Evolutionary conservation across 192 early-diverging fungal species (phyloP).

Genomic region (Chytriomyces sp.): DNA sequence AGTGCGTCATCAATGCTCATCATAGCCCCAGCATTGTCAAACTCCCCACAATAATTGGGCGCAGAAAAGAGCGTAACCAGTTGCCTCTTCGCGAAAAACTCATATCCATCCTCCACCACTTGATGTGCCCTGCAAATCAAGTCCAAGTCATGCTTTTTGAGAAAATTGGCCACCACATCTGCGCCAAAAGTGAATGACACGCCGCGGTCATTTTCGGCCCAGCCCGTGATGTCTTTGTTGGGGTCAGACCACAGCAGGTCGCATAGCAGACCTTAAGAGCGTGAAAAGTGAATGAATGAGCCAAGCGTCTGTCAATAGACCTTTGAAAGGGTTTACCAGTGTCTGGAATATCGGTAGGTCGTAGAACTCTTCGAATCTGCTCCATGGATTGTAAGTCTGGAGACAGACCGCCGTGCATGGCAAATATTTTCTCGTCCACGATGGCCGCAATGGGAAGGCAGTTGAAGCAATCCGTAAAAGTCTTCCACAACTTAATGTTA

Average conservation of each 20-base stretch:
- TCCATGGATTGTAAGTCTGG: constrained; percentile 97
- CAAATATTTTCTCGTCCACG: constrained; percentile 97
- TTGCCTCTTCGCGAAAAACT: constrained; percentile 96
- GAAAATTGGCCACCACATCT: constrained; percentile 86
- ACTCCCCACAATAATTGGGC: constrained; percentile 90
- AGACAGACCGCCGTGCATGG: constrained; percentile 97
- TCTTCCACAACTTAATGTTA: constrained; percentile 99
- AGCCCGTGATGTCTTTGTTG: constrained; percentile 92
- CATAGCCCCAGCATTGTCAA: constrained; percentile 70
- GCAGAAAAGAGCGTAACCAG: constrained; percentile 95
- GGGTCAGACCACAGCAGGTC: constrained; percentile 98
- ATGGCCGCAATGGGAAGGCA: constrained; percentile 96
- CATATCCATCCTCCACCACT: constrained; percentile 98
- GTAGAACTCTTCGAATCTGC: constrained; percentile 94
- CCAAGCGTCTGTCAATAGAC: background rate
- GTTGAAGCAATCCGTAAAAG: constrained; percentile 98
- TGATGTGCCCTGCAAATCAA: constrained; percentile 97
- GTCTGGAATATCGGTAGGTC: constrained; percentile 97
- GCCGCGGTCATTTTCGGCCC: constrained; percentile 97
- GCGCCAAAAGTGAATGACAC: constrained; percentile 96
- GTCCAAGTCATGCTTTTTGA: constrained; percentile 96
- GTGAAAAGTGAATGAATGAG: no score
- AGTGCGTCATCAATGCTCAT: constrained; percentile 72
- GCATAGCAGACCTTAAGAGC: constrained; percentile 73
- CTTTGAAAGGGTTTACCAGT: constrained; percentile 62